Evolutionary conservation across 2,329 filamentous ascomycete genomes (phyloP), one percentile per base, ranked within the genome.

Genomic region (Neonectria faginata): DNA sequence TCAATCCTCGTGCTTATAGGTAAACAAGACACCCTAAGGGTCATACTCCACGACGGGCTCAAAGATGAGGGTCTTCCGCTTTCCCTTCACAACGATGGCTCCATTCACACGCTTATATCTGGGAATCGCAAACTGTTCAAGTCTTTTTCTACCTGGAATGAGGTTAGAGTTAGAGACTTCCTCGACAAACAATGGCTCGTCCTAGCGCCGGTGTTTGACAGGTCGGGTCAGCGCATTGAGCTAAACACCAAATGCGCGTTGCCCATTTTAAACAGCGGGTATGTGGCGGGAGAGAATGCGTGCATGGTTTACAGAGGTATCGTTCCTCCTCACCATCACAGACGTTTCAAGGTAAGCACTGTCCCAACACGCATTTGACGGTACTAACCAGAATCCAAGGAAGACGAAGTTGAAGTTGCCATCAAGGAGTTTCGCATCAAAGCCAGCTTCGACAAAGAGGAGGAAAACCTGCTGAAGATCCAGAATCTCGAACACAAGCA

Each of bases 61-160:
- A 27, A 33, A 2, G 68, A 70, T 5, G 42, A 50, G 14, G 59
- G 69, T 11, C 65, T 69, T 27, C 68, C 68, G 8, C 60, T 69
- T 27, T 67, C 68, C 6, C 60, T 56, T 10, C 50, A 42, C 4
- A 2, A 22, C 4, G 31, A 53, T 12, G 20, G 45, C 4, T 29
- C 58, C 3, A n/a, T 27, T 10, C 59, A 47, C 3, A 20, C 67
- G 5, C 25, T 60, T 2, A n/a, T 52, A 20, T 70, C 67, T 1
- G 2, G 22, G 10, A 47, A 27, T 11, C 52, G 20, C 2, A 64
- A 60, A 8, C 16, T 4, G 1, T 67, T 63, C 2, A 5, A 8
- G 0, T 69, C 60, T 1, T 63, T 59, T 20, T 51, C 39, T 4
- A 11, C 10, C 2, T 70, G 65, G 59, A 45, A 57, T 5, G 41